A percentile compares a stretch with the other conserved stretches of the same genome.
These are phyloP conservation scores for Protomyces lactucae-debilis DNA, from an alignment of 1,139 yeast genomes.

Conservation along the genomic window DNA sequence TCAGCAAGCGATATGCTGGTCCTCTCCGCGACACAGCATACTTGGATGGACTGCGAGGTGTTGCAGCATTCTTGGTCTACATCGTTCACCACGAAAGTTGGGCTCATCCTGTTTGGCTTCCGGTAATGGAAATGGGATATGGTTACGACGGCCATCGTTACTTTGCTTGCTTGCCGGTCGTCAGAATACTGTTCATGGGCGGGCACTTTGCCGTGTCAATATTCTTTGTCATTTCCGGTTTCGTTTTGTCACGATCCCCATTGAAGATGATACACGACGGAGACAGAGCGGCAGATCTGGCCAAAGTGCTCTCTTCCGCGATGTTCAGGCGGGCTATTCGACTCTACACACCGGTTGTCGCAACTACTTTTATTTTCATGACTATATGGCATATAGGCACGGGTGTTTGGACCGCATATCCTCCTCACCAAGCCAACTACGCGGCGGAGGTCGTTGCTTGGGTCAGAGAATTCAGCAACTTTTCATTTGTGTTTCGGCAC, in stretches of 20 bases:
- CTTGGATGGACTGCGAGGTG: slow-evolving; percentile 21
- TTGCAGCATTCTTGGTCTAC: slow-evolving; percentile 22
- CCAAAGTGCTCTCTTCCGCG: slow-evolving; percentile 9
- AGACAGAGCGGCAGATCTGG: slow-evolving; percentile 2
- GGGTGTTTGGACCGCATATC: slow-evolving; percentile 21
- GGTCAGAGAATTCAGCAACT: slow-evolving; percentile 16
- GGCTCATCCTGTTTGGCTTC: slow-evolving; percentile 20
- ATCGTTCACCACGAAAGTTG: slow-evolving; percentile 20
- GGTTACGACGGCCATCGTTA: slow-evolving; percentile 8
- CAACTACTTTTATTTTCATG: slow-evolving; percentile 23
- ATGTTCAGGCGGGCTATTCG: slow-evolving; percentile 16
- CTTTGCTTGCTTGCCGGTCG: slow-evolving; percentile 5
- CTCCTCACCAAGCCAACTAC: slow-evolving; percentile 12
- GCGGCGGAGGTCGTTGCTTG: slow-evolving; percentile 4
- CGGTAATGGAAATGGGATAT: slow-evolving; percentile 13
- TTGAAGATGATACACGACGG: slow-evolving; percentile 18
- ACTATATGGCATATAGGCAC: slow-evolving; percentile 18
- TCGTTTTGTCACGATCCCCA: slow-evolving; percentile 16
- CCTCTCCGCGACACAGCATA: slow-evolving; percentile 10
- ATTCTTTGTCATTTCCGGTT: slow-evolving; percentile 25
- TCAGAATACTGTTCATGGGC: slow-evolving; percentile 11
- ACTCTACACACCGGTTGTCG: slow-evolving; percentile 19
- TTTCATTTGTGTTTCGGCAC: slow-evolving; percentile 10
- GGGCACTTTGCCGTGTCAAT: slow-evolving; percentile 20
- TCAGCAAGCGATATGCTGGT: neutral